phyloP scores from a whole-genome alignment of 31 red algal genomes.

The Porphyra umbilicalis region DNA sequence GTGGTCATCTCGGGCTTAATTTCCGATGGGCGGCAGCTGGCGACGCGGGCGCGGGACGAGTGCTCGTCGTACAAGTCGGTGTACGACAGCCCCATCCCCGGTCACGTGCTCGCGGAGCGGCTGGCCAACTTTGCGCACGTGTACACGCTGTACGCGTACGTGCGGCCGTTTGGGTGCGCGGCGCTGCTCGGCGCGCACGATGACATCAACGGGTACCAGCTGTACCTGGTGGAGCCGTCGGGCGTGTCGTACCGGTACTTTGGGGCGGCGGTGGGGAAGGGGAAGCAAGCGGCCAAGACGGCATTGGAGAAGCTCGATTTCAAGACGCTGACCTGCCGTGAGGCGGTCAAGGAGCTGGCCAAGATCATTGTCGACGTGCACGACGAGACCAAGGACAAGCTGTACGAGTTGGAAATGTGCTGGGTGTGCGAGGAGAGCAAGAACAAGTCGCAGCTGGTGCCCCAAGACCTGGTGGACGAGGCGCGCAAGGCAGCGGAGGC shows the following conservation, averaged over 20 bases:
- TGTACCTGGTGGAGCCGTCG: slow-evolving; percentile 93
- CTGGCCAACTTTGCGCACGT: slow-evolving; percentile 89
- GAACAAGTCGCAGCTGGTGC: slow-evolving; percentile 34
- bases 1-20: slow-evolving; percentile 81
- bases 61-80: slow-evolving; percentile 72
- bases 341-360: slow-evolving; percentile 80
- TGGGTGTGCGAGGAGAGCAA: slow-evolving; percentile 37
- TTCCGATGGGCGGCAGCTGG: slow-evolving; percentile 85
- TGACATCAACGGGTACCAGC: slow-evolving; percentile 31
- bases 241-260: slow-evolving; percentile 83
- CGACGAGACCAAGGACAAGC: slow-evolving; percentile 95
- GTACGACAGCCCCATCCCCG: slow-evolving; percentile 76
- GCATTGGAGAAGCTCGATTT: slow-evolving; percentile 87
- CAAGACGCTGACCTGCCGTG: slow-evolving; percentile 51
- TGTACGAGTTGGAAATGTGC: slow-evolving; percentile 96
- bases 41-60: slow-evolving; percentile 71
- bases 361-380: slow-evolving; percentile 75
- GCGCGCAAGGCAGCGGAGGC: slow-evolving; percentile 53
- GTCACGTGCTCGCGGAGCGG: slow-evolving; percentile 81
- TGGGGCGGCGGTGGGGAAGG: slow-evolving; percentile 91
- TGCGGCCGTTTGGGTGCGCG: slow-evolving; percentile 96
- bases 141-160: slow-evolving; percentile 93
- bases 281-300: slow-evolving; percentile 75
- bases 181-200: slow-evolving; percentile 64
- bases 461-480: slow-evolving; percentile 47